phyloP scores from a whole-genome alignment of 2,329 filamentous ascomycete genomes.

The Fusarium albidum region DNA sequence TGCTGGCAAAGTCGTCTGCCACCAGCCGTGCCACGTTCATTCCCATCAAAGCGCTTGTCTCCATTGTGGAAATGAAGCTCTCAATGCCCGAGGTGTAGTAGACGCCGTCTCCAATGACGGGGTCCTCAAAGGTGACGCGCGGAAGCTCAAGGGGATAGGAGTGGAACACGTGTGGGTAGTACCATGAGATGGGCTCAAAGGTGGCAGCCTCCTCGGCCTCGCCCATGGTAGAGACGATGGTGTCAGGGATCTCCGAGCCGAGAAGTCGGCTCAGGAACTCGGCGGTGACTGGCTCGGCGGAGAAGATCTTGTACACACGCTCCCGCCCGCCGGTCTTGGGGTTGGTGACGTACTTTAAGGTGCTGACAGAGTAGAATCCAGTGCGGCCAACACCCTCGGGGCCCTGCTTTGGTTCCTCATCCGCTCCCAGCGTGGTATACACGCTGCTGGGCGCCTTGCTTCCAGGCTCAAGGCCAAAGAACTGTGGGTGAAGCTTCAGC shows the following conservation, averaged over 20 bases:
- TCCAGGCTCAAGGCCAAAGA: slow-evolving; percentile 73
- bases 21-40: slow-evolving; percentile 81
- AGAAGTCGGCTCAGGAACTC: slow-evolving; percentile 63
- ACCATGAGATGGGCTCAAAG: slow-evolving; percentile 74
- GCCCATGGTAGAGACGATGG: slow-evolving; percentile 42
- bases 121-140: slow-evolving; percentile 85
- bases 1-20: slow-evolving; percentile 62
- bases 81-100: slow-evolving; percentile 84
- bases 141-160: slow-evolving; percentile 89
- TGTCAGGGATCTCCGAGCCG: slow-evolving; percentile 55
- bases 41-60: slow-evolving; percentile 92
- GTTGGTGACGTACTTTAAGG: slow-evolving; percentile 70
- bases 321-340: slow-evolving; percentile 62
- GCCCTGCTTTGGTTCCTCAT: slow-evolving; percentile 60
- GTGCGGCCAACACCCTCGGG: slow-evolving; percentile 72
- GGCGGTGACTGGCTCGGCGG: slow-evolving; percentile 60
- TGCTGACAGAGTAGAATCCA: slow-evolving; percentile 87
- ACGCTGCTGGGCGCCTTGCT: slow-evolving; percentile 74
- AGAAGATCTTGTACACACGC: slow-evolving; percentile 73
- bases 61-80: slow-evolving; percentile 96
- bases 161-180: slow-evolving; percentile 78
- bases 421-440: slow-evolving; percentile 79
- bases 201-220: slow-evolving; percentile 47
- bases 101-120: slow-evolving; percentile 70
- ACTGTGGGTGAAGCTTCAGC: slow-evolving; percentile 72